Evolutionary conservation across 2,329 filamentous ascomycete genomes (phyloP).

Genomic region (Penicillium paneum): DNA sequence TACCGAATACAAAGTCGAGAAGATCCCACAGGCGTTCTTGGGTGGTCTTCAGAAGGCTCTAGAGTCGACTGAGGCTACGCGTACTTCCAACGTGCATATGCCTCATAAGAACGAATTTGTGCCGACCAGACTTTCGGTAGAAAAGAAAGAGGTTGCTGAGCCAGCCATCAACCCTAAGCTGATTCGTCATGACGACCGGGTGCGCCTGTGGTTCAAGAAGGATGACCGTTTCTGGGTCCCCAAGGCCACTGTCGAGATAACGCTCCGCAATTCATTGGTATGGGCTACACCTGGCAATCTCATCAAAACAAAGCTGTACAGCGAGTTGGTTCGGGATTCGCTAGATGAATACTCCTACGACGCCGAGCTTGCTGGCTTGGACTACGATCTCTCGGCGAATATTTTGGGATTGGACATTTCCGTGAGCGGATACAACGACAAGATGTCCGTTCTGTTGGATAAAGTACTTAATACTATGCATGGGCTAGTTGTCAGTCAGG

Average conservation of each 20-base stretch:
- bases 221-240: constrained; percentile 98
- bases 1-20: constrained; percentile 83
- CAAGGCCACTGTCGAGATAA: constrained; percentile 82
- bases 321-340: constrained; percentile 81
- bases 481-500: constrained; percentile 77
- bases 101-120: constrained; percentile 96
- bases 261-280: constrained; percentile 74
- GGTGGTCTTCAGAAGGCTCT: constrained; percentile 65
- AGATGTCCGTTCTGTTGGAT: constrained; percentile 83
- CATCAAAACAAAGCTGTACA: constrained; percentile 75
- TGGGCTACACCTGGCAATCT: constrained; percentile 73
- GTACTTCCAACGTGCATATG: constrained; percentile 72
- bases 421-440: constrained; percentile 92
- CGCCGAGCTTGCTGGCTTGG: constrained; percentile 84
- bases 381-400: constrained; percentile 74
- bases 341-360: constrained; percentile 94
- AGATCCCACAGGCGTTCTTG: constrained; percentile 73
- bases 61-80: constrained; percentile 54
- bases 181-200: constrained; percentile 76
- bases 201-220: constrained; percentile 95
- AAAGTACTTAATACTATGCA: constrained; percentile 82
- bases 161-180: constrained; percentile 72
- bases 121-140: constrained; percentile 85
- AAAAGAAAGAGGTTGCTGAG: constrained; percentile 83
- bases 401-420: constrained; percentile 71